Conservation (phyloP, 2,329 filamentous ascomycete species). For the Hymenotorrendiella dingleyae region DNA sequence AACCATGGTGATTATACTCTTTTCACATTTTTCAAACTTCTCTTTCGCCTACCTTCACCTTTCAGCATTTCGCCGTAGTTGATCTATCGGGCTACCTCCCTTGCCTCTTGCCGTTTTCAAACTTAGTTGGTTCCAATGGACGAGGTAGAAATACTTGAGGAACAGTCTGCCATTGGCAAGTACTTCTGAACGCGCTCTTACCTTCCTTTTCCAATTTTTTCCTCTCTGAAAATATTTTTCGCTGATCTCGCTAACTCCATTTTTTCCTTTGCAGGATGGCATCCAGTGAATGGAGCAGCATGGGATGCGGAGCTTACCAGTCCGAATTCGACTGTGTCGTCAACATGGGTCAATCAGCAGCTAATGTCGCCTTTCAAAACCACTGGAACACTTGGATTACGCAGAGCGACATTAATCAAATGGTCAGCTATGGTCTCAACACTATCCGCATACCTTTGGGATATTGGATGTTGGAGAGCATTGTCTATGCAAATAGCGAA, state of each 20-base stretch:
- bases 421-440: slow-evolving; percentile 40
- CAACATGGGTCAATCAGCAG: not conserved
- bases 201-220: too few species aligned
- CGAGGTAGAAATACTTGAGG: too few species aligned
- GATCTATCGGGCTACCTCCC: too few species aligned
- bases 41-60: not conserved
- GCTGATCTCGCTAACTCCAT: slow-evolving; percentile 31
- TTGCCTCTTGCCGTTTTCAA: too few species aligned
- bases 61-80: too few species aligned
- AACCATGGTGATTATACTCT: too few species aligned
- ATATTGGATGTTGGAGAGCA: slow-evolving; percentile 43
- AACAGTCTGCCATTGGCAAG: too few species aligned
- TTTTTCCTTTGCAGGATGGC: too few species aligned
- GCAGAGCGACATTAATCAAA: slow-evolving; percentile 38
- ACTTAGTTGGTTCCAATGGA: too few species aligned
- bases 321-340: slow-evolving; percentile 1
- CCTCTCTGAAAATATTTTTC: too few species aligned
- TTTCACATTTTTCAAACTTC: not conserved
- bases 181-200: too few species aligned
- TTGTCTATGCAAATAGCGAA: slow-evolving; percentile 39
- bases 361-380: not conserved
- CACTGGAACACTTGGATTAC: slow-evolving; percentile 40
- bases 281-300: not conserved
- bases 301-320: not conserved
- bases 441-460: slow-evolving; percentile 44